Conservation (phyloP, 345 rosid genomes). For the Nasturtium officinale region DNA sequence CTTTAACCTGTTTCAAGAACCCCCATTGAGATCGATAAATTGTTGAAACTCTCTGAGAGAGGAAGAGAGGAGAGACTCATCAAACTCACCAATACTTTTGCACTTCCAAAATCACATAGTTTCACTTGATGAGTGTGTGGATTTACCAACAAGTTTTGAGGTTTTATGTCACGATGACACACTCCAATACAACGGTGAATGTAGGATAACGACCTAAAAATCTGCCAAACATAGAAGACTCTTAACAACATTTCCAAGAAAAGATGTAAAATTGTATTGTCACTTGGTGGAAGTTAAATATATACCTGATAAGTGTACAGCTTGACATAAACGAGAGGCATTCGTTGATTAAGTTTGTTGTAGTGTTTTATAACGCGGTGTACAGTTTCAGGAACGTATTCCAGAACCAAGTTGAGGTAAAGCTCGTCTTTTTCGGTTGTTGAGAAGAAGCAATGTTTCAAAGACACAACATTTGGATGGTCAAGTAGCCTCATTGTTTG, state of each 20-base stretch:
- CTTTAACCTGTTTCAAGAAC: conserved; percentile 68
- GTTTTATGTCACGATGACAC: conserved; percentile 96
- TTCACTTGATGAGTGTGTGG: conserved; percentile 98
- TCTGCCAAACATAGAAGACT: conserved; percentile 52
- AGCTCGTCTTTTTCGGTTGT: conserved; percentile 95
- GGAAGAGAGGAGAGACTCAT: conserved; percentile 1
- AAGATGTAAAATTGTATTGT: background rate
- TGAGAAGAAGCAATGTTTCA: conserved; percentile 98
- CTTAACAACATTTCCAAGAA: background rate
- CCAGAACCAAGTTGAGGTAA: conserved; percentile 91
- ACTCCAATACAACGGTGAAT: conserved; percentile 85
- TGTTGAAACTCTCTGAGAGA: background rate
- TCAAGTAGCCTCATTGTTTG: conserved; percentile 98
- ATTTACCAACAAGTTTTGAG: conserved; percentile 96
- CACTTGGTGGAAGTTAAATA: background rate
- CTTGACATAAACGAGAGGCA: conserved; percentile 89
- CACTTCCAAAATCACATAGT: conserved; percentile 96
- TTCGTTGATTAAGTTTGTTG: conserved; percentile 84
- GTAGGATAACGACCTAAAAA: conserved; percentile 86
- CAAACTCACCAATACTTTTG: conserved; percentile 84
- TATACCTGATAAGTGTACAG: conserved; percentile 90
- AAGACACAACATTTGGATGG: conserved; percentile 83
- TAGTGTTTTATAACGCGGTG: conserved; percentile 89
- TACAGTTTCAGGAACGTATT: conserved; percentile 94
- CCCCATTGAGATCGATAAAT: conserved; percentile 3